phyloP scores from a whole-genome alignment of 306 rosid genomes.

The Fragaria vesca region DNA sequence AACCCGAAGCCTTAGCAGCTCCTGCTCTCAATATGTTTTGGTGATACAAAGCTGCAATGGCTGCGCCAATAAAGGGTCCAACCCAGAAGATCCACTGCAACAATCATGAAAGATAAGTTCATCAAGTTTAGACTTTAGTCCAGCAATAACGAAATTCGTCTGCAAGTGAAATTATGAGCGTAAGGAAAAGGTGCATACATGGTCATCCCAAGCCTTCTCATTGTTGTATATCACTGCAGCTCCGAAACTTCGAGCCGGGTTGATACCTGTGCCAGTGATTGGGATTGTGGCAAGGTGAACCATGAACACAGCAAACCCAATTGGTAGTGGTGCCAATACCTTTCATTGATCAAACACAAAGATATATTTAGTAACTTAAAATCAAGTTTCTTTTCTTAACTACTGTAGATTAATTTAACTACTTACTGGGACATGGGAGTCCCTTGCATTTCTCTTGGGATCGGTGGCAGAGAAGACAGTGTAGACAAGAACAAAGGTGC shows the following conservation, averaged over 20 bases:
- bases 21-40: constrained; percentile 41
- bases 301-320: constrained; percentile 51
- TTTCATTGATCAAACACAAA: not conserved
- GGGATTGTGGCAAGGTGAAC: constrained; percentile 54
- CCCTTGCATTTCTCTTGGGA: constrained; percentile 45
- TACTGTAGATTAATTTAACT: too few species aligned
- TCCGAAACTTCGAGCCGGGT: constrained; percentile 50
- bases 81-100: constrained; percentile 47
- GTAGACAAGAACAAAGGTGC: constrained; percentile 52
- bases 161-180: too few species aligned
- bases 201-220: constrained; percentile 39
- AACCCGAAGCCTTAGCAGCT: constrained; percentile 42
- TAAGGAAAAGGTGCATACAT: constrained; percentile 8
- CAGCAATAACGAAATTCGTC: too few species aligned
- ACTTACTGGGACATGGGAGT: constrained; percentile 46
- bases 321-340: constrained; percentile 55
- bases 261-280: constrained; percentile 50
- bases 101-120: not conserved
- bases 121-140: too few species aligned
- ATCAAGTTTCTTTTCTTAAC: not conserved
- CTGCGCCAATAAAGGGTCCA: constrained; percentile 45
- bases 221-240: constrained; percentile 38
- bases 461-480: constrained; percentile 55
- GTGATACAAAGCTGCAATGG: constrained; percentile 48
- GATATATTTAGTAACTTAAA: not conserved